Evolutionary conservation across 164 flowering plant genomes (phyloP), one percentile per base, ranked within the genome.

Genomic region (Paratinospora sagittata): DNA sequence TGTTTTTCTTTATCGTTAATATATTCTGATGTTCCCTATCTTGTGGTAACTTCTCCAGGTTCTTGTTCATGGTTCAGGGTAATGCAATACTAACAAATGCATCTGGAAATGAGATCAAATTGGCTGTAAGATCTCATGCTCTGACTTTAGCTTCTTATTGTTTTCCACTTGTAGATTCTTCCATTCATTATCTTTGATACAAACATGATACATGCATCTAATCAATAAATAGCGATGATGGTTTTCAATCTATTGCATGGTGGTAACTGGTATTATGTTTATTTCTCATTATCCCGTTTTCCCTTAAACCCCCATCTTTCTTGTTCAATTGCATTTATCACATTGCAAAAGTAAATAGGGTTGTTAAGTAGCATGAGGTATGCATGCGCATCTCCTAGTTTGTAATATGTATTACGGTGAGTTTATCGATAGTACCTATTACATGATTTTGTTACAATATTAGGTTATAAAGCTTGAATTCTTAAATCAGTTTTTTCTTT

Each of bases 61-160:
- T 94, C 77, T 57, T 94, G 67, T 94, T 92, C 52, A 87, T 92
- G 76, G 77, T 94, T 72, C 83, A 88, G 68, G 97, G 97, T 41
- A 63, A 77, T 70, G 85, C 84, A 58, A 75, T 82, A 58, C 84
- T 94, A 64, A 78, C 77, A 24, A 79, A 87, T 81, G 75, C 69
- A 17, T 82, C 89, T 60, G 86, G 84, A 33, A 67, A 11, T 30
- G 80, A 64, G 70, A 83, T 85, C 73, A 77, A 70, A 67, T 76
- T 94, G 72, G 78, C 21, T 78, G 98, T 90, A 77, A 72, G 80
- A 39, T 43, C n/a, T 62, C 58, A 72, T 57, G 39, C 24, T 63
- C 27, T 10, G 10, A 43, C 41, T 9, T 52, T 71, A 57, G 55
- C 67, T 58, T 67, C 13, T 30, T 19, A 39, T 62, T 24, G 27